Evolutionary conservation across 495 filamentous ascomycete species (phyloP), one percentile per base, ranked within the genome.

Genomic region (Neurospora sp.): DNA sequence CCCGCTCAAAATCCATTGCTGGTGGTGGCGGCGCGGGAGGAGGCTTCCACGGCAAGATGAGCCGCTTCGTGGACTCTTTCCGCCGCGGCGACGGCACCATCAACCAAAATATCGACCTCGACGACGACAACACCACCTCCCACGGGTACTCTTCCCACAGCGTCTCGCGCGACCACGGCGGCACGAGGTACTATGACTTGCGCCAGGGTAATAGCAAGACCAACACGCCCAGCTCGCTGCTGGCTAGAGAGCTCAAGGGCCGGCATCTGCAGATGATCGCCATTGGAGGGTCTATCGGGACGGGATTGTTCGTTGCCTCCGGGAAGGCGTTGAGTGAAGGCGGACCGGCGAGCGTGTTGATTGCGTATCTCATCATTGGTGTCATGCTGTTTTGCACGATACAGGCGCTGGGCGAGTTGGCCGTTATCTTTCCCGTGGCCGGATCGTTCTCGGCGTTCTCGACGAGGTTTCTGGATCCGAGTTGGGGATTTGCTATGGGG

Each of bases 401-500:
- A 27, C 94, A 98, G 74, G 93, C 94, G 3, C 86, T 98, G 66
- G 95, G 95, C 74, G 95, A 98, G 83, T 88, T 98, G 86, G 93
- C 95, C 16, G 95, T 98, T 78, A 76, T 93, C 35, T 97, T 95
- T 78, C 95, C 95, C 5, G 91, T 98, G 35, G 93, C 96, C 39
- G 95, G 95, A 72, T 97, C 93, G 9, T 98, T 98, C 80, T 91
- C 94, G 35, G 91, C 93, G 31, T 98, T 92, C 81, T 97, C 94
- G 42, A 97, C 93, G 54, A 88, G 95, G 39, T 98, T 98, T 81
- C 77, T 98, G 35, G 94, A 98, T 77, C 95, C 95, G 9, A 92
- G 92, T 12, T 98, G 95, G 96, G 96, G 96, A 5, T 98, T 98
- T 79, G 95, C 96, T 46, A 97, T 97, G 93, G 96, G 96, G 38